phyloP scores from a whole-genome alignment of 768 basidiomycete species.

The Suillus discolor region DNA sequence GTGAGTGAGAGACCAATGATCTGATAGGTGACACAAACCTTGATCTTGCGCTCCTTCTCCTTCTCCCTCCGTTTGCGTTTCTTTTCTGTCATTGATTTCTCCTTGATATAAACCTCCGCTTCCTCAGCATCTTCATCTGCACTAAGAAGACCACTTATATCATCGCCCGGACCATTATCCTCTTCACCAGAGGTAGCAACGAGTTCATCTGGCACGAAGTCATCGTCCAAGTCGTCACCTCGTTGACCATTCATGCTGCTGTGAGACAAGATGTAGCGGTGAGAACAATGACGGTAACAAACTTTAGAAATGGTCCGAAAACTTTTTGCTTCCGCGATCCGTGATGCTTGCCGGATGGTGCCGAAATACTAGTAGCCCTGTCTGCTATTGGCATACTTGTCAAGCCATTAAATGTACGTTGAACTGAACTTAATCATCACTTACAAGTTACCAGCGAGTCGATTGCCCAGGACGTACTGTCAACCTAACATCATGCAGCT shows the following conservation, averaged over 20 bases:
- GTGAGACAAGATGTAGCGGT: conserved; percentile 14
- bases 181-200: conserved; percentile 69
- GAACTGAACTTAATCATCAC: neutral
- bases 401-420: neutral
- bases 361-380: neutral
- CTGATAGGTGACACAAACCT: conserved; percentile 43
- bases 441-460: neutral
- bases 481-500: neutral
- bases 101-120: conserved; percentile 28
- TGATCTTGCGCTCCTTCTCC: conserved; percentile 72
- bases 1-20: conserved; percentile 13
- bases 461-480: neutral
- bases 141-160: conserved; percentile 44
- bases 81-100: conserved; percentile 42
- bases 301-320: conserved; percentile 1
- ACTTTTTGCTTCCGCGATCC: neutral
- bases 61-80: conserved; percentile 76
- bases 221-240: conserved; percentile 85
- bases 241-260: conserved; percentile 36
- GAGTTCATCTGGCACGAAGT: conserved; percentile 71
- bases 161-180: conserved; percentile 35
- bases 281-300: conserved; percentile 11
- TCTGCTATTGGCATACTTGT: neutral
- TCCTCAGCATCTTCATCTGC: conserved; percentile 45
- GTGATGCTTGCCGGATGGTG: neutral